A percentile compares a stretch with the other conserved stretches of the same genome.
phyloP scores from a whole-genome alignment of 257 asterid species.

The Jacaranda copaia region DNA sequence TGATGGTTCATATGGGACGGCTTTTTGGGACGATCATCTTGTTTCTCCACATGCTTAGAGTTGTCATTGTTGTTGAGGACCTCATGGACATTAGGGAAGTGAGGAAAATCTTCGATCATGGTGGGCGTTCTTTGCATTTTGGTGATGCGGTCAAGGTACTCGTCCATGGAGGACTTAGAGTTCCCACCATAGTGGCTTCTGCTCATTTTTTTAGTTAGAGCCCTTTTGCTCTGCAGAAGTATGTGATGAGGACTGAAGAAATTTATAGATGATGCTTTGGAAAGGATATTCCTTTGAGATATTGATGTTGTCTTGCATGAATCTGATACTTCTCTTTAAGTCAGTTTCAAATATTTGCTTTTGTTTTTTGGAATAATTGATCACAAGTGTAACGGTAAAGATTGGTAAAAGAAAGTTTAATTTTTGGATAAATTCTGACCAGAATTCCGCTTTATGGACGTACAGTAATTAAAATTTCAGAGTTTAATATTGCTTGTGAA shows the following conservation, averaged over 20 bases:
- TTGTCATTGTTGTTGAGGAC: slow-evolving; percentile 37
- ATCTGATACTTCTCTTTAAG: slow-evolving; percentile 5
- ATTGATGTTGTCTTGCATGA: neutral
- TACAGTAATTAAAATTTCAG: neutral
- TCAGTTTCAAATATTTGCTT: neutral
- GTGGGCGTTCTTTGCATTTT: slow-evolving; percentile 50
- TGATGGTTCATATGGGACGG: slow-evolving; percentile 36
- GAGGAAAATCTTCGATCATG: slow-evolving; percentile 38
- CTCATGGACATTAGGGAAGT: slow-evolving; percentile 43
- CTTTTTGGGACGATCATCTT: slow-evolving; percentile 18
- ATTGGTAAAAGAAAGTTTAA: too few relatives aligned
- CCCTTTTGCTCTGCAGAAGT: neutral
- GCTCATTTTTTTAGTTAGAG: neutral
- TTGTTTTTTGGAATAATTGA: neutral
- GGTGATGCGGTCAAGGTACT: slow-evolving; percentile 46
- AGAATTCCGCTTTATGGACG: too few relatives aligned
- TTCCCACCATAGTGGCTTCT: neutral
- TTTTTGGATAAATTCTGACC: too few relatives aligned
- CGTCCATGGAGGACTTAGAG: slow-evolving; percentile 40
- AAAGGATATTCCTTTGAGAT: neutral
- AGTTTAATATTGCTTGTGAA: too few relatives aligned
- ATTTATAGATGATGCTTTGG: neutral
- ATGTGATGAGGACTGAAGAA: neutral
- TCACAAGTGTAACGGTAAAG: too few relatives aligned
- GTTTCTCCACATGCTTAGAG: neutral